phyloP scores from a whole-genome alignment of 345 rosid species.

The Citrus trifoliata region DNA sequence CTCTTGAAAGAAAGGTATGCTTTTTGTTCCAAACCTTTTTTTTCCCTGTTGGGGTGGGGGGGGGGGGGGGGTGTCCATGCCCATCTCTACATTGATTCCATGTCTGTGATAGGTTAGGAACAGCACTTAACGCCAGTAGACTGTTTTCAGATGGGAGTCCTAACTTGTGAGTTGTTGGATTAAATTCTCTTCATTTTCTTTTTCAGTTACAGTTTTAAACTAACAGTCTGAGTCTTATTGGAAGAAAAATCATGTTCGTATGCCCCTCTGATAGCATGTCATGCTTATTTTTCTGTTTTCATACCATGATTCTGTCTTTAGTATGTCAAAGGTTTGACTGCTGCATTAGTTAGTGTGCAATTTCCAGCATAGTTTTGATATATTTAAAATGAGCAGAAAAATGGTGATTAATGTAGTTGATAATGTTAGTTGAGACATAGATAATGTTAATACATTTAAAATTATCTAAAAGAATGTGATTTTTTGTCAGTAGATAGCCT shows the following conservation, averaged over 20 bases:
- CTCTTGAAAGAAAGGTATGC: conserved; percentile 90
- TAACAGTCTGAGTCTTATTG: not conserved
- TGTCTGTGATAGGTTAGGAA: not conserved
- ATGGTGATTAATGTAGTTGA: not conserved
- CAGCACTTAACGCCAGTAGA: not conserved
- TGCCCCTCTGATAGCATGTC: not conserved
- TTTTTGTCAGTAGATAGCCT: not conserved
- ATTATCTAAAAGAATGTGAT: not conserved
- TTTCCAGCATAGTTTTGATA: not conserved
- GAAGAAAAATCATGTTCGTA: not conserved
- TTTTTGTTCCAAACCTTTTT: not conserved
- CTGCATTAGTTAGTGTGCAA: not conserved
- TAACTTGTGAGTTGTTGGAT: not conserved
- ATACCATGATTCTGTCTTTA: not conserved
- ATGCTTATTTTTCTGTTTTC: not conserved
- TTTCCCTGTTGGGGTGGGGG: not conserved
- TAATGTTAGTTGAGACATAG: not conserved
- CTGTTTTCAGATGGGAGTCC: not conserved
- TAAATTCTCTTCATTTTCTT: not conserved
- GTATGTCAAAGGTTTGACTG: not conserved
- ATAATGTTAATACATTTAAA: not conserved
- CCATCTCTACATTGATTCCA: not conserved
- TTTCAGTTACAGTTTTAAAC: not conserved
- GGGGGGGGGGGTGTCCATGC: not conserved
- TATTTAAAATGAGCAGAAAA: not conserved